Conservation (phyloP, 768 basidiomycete genomes). For the Coprinellus aureogranulatus region DNA sequence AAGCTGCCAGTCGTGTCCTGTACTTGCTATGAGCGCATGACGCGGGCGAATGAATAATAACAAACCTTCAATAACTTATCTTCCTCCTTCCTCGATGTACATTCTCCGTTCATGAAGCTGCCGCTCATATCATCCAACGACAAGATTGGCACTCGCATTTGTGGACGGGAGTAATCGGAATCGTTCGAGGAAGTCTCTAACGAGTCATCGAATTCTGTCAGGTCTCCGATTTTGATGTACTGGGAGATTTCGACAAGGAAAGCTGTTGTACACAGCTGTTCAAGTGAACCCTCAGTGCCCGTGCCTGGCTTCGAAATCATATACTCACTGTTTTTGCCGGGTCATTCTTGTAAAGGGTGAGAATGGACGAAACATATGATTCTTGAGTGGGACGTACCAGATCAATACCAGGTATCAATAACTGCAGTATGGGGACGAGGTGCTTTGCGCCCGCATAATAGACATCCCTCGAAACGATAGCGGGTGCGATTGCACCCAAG, state of each 20-base stretch:
- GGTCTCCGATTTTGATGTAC: slow-evolving; percentile 70
- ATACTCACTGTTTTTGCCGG: slow-evolving; percentile 67
- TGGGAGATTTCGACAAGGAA: slow-evolving; percentile 75
- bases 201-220: slow-evolving; percentile 40
- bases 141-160: slow-evolving; percentile 35
- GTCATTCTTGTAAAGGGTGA: slow-evolving; percentile 55
- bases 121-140: slow-evolving; percentile 37
- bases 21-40: background rate
- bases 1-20: slow-evolving; percentile 70
- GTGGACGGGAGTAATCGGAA: slow-evolving; percentile 13
- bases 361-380: background rate
- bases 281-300: too few relatives aligned
- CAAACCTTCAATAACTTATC: slow-evolving; percentile 61
- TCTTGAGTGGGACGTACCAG: slow-evolving; percentile 46
- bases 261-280: slow-evolving; percentile 69
- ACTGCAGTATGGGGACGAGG: slow-evolving; percentile 73
- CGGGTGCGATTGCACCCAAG: slow-evolving; percentile 74
- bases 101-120: slow-evolving; percentile 35
- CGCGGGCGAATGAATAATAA: background rate
- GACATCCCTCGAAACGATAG: slow-evolving; percentile 74
- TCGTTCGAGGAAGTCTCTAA: slow-evolving; percentile 11
- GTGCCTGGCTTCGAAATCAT: too few relatives aligned
- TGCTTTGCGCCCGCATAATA: slow-evolving; percentile 83
- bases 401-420: slow-evolving; percentile 85
- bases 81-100: slow-evolving; percentile 60